phyloP scores from a whole-genome alignment of 495 filamentous ascomycete species.

The Aspergillus affinis region DNA sequence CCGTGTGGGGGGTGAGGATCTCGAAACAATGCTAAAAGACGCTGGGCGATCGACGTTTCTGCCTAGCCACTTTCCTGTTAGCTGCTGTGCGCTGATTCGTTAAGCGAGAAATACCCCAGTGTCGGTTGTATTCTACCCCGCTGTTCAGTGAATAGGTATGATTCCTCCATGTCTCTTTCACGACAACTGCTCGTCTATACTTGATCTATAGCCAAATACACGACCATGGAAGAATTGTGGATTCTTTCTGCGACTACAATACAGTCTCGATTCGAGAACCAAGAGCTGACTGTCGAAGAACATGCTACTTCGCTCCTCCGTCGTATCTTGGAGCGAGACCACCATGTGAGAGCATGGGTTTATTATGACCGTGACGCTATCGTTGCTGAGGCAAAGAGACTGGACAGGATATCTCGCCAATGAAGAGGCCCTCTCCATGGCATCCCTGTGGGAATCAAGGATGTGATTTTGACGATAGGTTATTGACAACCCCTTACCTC shows the following conservation, averaged over 20 bases:
- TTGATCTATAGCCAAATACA: background rate
- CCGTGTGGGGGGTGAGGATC: background rate
- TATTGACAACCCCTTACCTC: background rate
- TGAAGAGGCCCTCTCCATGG: conserved; percentile 55
- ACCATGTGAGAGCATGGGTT: conserved; percentile 52
- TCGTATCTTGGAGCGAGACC: conserved; percentile 48
- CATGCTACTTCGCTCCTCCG: conserved; percentile 53
- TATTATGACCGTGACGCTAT: conserved; percentile 48
- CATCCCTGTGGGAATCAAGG: conserved; percentile 55
- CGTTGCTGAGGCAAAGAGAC: conserved; percentile 47
- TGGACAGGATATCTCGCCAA: conserved; percentile 46
- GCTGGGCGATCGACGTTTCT: background rate
- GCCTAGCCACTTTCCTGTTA: background rate
- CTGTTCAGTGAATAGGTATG: background rate
- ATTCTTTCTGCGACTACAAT: background rate
- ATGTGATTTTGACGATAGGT: conserved; percentile 55
- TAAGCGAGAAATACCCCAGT: background rate
- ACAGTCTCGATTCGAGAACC: background rate
- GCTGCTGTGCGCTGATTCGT: no score
- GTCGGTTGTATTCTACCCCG: background rate
- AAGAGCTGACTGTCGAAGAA: conserved; percentile 44
- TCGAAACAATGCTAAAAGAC: background rate
- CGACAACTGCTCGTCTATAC: background rate
- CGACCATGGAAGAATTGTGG: background rate
- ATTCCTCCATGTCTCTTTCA: background rate